Evolutionary conservation across 305 asterid species (phyloP).

Genomic region (Fraxinus sp.): DNA sequence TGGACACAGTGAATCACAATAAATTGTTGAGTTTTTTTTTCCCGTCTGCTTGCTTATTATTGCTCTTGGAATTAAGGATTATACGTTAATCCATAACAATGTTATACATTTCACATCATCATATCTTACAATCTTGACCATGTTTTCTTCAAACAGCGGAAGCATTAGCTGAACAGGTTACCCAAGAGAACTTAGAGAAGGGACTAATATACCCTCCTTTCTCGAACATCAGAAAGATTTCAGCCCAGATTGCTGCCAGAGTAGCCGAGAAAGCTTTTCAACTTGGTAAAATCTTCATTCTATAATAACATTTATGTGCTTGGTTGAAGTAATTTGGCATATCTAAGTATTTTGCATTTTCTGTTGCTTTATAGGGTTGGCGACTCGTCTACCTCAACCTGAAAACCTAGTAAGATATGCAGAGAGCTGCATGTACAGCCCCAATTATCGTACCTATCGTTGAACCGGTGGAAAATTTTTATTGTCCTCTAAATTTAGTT

Average conservation of each 20-base stretch:
- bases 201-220: conserved; percentile 93
- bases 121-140: not conserved
- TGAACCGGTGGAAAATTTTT: conserved; percentile 32
- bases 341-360: not conserved
- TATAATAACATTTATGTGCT: not conserved
- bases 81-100: not conserved
- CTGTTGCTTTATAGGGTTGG: conserved; percentile 59
- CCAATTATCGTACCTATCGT: conserved; percentile 82
- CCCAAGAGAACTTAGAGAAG: conserved; percentile 69
- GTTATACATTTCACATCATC: not conserved
- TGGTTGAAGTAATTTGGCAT: not conserved
- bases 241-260: conserved; percentile 86
- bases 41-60: not conserved
- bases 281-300: not conserved
- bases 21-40: not conserved
- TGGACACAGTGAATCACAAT: not conserved
- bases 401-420: conserved; percentile 73
- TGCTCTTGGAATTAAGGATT: not conserved
- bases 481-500: conserved; percentile 11
- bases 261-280: conserved; percentile 44
- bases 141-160: conserved; percentile 66
- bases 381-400: conserved; percentile 89
- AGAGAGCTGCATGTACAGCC: conserved; percentile 97
- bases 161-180: conserved; percentile 85
- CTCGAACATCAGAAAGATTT: conserved; percentile 80